Percentiles rank a stretch among this genome's conserved stretches.
Evolutionary conservation across 305 asterid species (phyloP).

Genomic region (Fraxinus floribunda): DNA sequence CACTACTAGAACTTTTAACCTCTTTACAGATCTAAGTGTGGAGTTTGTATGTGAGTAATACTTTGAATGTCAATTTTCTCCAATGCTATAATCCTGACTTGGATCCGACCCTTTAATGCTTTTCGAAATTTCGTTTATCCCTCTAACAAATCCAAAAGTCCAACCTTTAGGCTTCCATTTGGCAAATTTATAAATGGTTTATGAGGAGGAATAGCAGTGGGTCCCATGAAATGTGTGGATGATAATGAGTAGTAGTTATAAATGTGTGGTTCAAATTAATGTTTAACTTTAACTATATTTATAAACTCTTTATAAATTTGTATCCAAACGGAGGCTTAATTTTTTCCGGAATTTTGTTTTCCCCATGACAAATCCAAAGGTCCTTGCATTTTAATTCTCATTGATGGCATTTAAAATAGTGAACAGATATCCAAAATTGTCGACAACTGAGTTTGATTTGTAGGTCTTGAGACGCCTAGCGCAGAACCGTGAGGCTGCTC

Average conservation of each 20-base stretch:
- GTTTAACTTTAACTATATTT: not conserved
- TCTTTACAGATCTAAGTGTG: not conserved
- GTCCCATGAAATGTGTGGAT: not conserved
- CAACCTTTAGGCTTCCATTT: not conserved
- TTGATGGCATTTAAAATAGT: not conserved
- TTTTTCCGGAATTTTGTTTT: not conserved
- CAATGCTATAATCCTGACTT: not conserved
- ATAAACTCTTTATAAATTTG: not conserved
- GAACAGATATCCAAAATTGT: conserved; percentile 1
- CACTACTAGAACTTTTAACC: not conserved
- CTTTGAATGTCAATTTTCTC: not conserved
- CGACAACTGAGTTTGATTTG: conserved; percentile 20
- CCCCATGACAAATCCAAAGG: not conserved
- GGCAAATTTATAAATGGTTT: not conserved
- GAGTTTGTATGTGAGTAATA: not conserved
- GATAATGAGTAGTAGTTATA: not conserved
- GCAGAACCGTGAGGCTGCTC: conserved; percentile 97
- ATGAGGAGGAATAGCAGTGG: not conserved
- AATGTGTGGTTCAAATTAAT: not conserved
- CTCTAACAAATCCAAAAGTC: not conserved
- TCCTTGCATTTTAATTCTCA: not conserved
- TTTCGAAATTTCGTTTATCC: not conserved
- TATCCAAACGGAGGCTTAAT: not conserved
- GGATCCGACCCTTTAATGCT: not conserved
- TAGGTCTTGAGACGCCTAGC: conserved; percentile 81